Base-by-base conservation (phyloP, 805 yeast species). In the Candida manassasensis region DNA sequence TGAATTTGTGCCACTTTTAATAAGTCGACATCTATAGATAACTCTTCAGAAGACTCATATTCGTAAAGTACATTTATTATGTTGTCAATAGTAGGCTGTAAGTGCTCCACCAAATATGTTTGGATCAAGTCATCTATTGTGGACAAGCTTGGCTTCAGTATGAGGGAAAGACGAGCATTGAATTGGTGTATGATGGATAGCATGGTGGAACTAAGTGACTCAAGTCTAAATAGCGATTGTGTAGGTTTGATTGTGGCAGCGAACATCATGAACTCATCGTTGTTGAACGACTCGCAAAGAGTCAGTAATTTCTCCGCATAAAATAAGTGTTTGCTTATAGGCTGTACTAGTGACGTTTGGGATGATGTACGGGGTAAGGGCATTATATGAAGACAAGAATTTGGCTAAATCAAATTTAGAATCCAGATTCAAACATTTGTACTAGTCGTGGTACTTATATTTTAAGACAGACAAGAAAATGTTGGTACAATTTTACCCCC, bases 281-380 rank as follows among this genome's bases (percentile, higher is more conserved):
- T 35, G 6, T 31, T n/a, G 24, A 41, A 39, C 27, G 22, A 32
- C 11, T 29, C 27, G 11, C 34, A 14, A 18, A 41, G 22, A 11
- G 25, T 32, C 12, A 38, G 27, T 16, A 41, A 36, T 27, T 35
- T 41, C 13, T 39, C 29, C 4, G 44, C 37, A 21, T 41, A 37
- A 25, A 30, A 41, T 13, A 38, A 24, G 19, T 41, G 37, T 25
- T 38, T 38, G 10, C 21, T 30, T 21, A 25, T 6, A 7, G 33
- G 33, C 4, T 21, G 12, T 19, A 30, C 12, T 30, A 30, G 9
- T 7, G 26, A 19, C n/a, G 33, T 19, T 10, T 30, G 22, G 4
- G 33, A 30, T 30, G 19, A 21, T 6, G 13, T 24, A n/a, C n/a
- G n/a, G n/a, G n/a, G n/a, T n/a, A n/a, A n/a, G n/a, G n/a, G n/a